Conservation (phyloP, 345 rosid species). For the Balakata baccata region DNA sequence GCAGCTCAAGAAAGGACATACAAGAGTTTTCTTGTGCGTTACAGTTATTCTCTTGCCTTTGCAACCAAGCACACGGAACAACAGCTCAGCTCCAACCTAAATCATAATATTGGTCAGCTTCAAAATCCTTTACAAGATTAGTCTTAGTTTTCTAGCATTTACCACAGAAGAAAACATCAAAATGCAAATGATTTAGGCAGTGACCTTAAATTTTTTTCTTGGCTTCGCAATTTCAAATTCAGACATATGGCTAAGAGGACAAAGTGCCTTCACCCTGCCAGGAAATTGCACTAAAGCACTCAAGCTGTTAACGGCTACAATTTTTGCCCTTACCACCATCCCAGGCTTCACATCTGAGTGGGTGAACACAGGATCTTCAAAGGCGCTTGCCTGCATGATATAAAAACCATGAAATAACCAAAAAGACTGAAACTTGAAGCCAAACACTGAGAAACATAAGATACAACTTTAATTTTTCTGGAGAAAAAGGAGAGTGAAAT, state of each 20-base stretch:
- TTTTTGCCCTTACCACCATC: constrained; percentile 79
- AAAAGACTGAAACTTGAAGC: too few relatives aligned
- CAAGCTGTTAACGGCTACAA: constrained; percentile 66
- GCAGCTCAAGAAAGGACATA: constrained; percentile 37
- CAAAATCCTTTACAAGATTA: constrained; percentile 3
- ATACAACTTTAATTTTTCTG: too few relatives aligned
- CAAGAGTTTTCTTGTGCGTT: constrained; percentile 92
- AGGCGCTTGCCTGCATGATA: constrained; percentile 74
- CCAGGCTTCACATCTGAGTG: constrained; percentile 98
- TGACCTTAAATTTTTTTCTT: constrained; percentile 82
- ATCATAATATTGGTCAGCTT: constrained; percentile 19
- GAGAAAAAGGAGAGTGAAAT: too few relatives aligned
- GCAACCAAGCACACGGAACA: constrained; percentile 93
- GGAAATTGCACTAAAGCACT: constrained; percentile 96
- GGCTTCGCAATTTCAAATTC: constrained; percentile 89
- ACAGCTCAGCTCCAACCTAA: constrained; percentile 86
- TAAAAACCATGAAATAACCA: constrained; percentile 17
- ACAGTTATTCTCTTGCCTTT: constrained; percentile 93
- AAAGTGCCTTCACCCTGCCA: constrained; percentile 95
- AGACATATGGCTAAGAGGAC: constrained; percentile 94
- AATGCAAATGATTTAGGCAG: constrained; percentile 8
- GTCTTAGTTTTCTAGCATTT: neutral
- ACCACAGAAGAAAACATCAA: neutral
- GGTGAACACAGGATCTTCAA: constrained; percentile 87
- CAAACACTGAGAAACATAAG: too few relatives aligned